phyloP scores from a whole-genome alignment of 2,329 filamentous ascomycete genomes.

The Aspergillus floridensis region DNA sequence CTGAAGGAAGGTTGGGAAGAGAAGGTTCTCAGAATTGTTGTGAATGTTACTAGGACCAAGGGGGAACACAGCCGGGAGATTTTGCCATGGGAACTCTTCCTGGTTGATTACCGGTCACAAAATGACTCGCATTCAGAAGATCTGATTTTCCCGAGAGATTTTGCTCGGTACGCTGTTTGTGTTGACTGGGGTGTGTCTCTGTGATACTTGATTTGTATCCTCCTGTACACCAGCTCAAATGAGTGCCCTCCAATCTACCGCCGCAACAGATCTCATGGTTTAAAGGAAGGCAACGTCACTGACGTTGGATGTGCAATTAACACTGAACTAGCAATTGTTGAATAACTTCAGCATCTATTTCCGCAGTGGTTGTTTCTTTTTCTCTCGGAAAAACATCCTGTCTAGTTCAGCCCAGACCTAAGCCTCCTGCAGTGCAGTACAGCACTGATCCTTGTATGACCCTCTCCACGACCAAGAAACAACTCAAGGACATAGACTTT shows the following conservation, averaged over 20 bases:
- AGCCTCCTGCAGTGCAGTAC: background rate
- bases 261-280: no score
- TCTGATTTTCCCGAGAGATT: background rate
- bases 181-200: background rate
- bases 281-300: no score
- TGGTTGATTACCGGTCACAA: background rate
- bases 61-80: background rate
- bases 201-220: background rate
- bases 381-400: background rate
- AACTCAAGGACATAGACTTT: background rate
- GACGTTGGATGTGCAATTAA: no score
- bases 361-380: background rate
- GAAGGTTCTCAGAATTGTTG: background rate
- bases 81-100: background rate
- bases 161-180: background rate
- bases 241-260: no score
- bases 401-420: background rate
- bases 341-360: background rate
- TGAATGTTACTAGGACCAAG: background rate
- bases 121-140: background rate
- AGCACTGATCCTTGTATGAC: background rate
- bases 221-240: background rate
- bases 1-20: background rate
- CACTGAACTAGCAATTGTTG: no score
- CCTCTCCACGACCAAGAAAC: background rate